Evolutionary conservation across 192 early-diverging fungal genomes (phyloP), one percentile per base, ranked within the genome.

Genomic region (Entomortierella chlamydospora): DNA sequence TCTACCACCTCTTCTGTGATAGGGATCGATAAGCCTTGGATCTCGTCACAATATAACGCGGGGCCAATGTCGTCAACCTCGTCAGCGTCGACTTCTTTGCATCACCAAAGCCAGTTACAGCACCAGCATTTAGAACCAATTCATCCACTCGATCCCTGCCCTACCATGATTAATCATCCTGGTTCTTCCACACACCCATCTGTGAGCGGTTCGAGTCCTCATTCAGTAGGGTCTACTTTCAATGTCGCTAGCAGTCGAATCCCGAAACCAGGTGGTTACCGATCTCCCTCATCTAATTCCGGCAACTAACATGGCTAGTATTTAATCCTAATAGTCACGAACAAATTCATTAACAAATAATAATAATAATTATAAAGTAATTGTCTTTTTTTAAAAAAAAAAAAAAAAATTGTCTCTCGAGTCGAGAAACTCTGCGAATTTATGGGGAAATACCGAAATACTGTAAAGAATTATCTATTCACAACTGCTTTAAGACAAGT

Each of bases 111-210:
- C 43, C 22, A 37, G 49, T 17, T 17, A 50, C 49, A 55, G 25
- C 51, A 15, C 0, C 54, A 49, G 4, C 33, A 71, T 45, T 52
- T 49, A 45, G 61, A 72, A 3, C 59, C 71, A 2, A 52, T 73
- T 33, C 71, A 73, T 34, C 71, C 71, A 3, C 37, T 73, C 20
- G 71, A 73, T 28, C 61, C 71, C 5, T 47, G 10, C 0, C 61
- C 70, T 11, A 25, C 37, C 4, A 47, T 64, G 49, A 49, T 39
- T 17, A 26, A 20, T 20, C 61, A 51, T 13, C 9, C 52, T 10
- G 28, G 11, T 2, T 54, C 28, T 23, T 18, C 28, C 15, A 54
- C 26, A 9, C 51, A 45, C 2, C 29, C 42, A 2, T 17, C 11
- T 13, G 23, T 15, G 1, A 28, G 26, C 12, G 49, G 50, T 5